A percentile compares a stretch with the other conserved stretches of the same genome.
These are phyloP conservation scores for Vitis riparia DNA, from an alignment of 164 flowering plant species.

Conservation along the genomic window DNA sequence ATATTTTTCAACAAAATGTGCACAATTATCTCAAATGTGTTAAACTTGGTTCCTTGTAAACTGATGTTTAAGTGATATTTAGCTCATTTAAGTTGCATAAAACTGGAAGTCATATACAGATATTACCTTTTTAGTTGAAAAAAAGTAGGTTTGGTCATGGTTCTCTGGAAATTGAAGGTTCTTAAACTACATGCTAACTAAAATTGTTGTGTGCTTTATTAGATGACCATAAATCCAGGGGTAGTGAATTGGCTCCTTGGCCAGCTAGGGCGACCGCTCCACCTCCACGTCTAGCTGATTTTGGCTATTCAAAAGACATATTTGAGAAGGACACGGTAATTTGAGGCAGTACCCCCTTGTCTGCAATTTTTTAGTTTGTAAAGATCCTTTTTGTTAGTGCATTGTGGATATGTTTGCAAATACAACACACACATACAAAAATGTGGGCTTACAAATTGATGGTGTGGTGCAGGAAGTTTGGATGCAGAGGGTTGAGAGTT, in stretches of 20 bases:
- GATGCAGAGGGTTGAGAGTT: constrained; percentile 35
- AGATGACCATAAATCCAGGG: constrained; percentile 39
- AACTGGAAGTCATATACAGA: neutral
- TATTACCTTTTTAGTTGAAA: neutral
- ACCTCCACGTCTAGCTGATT: constrained; percentile 50
- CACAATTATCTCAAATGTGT: too few relatives aligned
- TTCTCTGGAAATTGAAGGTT: too few relatives aligned
- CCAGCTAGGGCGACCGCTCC: constrained; percentile 40
- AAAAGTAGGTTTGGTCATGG: neutral
- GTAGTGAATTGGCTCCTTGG: constrained; percentile 56
- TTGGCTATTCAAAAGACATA: constrained; percentile 44
- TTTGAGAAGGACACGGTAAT: constrained; percentile 46
- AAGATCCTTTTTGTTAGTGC: neutral
- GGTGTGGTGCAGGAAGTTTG: constrained; percentile 33
- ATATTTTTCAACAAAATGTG: too few relatives aligned
- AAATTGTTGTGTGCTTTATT: constrained; percentile 10
- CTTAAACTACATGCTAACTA: neutral
- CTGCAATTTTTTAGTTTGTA: neutral
- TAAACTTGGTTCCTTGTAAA: neutral
- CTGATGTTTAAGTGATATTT: neutral
- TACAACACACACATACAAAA: too few relatives aligned
- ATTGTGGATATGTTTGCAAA: neutral
- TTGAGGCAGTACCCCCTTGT: neutral
- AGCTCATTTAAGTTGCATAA: neutral
- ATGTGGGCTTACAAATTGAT: constrained; percentile 4